phyloP scores from a whole-genome alignment of 2,329 filamentous ascomycete genomes.

The Ophiostoma ips region DNA sequence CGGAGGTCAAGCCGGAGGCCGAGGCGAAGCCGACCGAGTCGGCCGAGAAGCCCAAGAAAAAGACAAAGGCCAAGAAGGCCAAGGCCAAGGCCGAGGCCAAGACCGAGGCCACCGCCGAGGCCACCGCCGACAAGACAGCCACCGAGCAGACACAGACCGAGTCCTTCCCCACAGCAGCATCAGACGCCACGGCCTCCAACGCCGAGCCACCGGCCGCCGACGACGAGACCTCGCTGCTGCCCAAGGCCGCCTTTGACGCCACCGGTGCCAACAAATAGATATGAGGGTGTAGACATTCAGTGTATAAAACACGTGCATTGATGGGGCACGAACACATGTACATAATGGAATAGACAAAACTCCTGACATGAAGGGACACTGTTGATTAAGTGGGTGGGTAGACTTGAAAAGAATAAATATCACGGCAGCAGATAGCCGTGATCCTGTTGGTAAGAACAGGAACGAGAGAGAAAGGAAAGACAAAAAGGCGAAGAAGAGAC shows the following conservation, averaged over 20 bases:
- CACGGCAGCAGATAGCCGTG: too few relatives aligned
- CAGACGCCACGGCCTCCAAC: background rate
- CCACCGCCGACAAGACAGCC: background rate
- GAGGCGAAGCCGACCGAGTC: too few relatives aligned
- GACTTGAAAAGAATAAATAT: too few relatives aligned
- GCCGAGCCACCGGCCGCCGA: background rate
- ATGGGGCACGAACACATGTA: too few relatives aligned
- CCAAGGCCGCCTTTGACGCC: conserved; percentile 1
- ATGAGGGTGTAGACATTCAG: background rate
- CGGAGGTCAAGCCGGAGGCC: background rate
- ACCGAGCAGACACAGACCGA: background rate
- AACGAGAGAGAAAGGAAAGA: background rate
- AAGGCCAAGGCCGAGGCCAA: background rate
- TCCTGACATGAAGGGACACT: too few relatives aligned
- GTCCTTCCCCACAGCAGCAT: background rate
- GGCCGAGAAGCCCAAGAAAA: background rate
- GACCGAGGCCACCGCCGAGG: background rate
- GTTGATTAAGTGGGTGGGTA: too few relatives aligned
- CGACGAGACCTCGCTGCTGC: background rate
- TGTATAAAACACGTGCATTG: background rate
- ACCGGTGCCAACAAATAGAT: conserved; percentile 1
- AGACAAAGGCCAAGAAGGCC: background rate
- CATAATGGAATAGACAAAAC: too few relatives aligned
- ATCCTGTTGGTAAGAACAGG: too few relatives aligned
- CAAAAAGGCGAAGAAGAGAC: background rate